Evolutionary conservation across 2,329 filamentous ascomycete species (phyloP), one percentile per base, ranked within the genome.

Genomic region (Fusarium fujikuroi): DNA sequence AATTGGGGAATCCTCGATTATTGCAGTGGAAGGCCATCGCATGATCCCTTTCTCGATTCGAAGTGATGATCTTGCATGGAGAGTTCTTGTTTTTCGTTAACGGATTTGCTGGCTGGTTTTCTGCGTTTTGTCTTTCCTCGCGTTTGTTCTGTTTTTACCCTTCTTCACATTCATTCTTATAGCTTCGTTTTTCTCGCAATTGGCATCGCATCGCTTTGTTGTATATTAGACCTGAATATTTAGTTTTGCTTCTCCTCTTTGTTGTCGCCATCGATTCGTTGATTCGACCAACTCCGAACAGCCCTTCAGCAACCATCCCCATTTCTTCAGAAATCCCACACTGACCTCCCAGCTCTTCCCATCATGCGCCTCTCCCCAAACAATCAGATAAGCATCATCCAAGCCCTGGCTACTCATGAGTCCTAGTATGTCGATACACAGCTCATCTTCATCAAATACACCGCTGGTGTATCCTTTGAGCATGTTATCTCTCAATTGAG

Each of bases 331-430:
- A 69, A 89, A 88, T 0, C 66, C 63, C 14, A 81, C 80, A 1
- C 81, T 86, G 3, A 84, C 79, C 69, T 89, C 87, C 87, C 87
- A 89, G 15, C 81, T 83, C 0, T 69, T 66, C 5, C 79, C 62
- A 40, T 87, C 81, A 79, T 82, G 84, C 1, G 86, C 80, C 10
- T 86, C 83, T 1, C 85, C 84, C 87, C 86, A 88, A 3, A 87
- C 84, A 18, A 88, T 78, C 3, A 88, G 50, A 4, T 68, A 73
- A 2, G 74, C 64, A 9, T 74, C 60, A 4, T 76, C 68, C 21
- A 60, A 25, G 0, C 63, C 34, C 15, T 40, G 25, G 3, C 52
- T 65, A 10, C 62, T 60, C 16, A 39, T 56, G 0, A 75, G 32
- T 12, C 66, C 64, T 3, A 76, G 25, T 1, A 78, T 50, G 5